These are phyloP conservation scores for Ogataea degrootiae DNA, from an alignment of 805 yeast species.

Conservation along the genomic window DNA sequence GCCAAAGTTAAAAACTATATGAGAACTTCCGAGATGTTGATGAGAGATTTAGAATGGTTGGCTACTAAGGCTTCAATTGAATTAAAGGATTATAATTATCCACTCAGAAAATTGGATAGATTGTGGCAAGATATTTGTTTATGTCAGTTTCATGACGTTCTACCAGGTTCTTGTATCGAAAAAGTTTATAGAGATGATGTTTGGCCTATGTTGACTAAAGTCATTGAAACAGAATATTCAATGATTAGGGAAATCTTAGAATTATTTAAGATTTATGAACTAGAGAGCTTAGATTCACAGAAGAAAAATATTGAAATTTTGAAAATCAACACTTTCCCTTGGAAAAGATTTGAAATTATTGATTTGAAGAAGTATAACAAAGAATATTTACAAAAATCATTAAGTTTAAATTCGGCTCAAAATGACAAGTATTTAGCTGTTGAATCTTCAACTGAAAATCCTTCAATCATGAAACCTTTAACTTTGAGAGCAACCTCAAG, in stretches of 20 bases:
- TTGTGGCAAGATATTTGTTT: slow-evolving; percentile 87
- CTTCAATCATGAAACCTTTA: slow-evolving; percentile 22
- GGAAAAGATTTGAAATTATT: slow-evolving; percentile 51
- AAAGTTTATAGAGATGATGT: slow-evolving; percentile 89
- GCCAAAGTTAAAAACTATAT: slow-evolving; percentile 79
- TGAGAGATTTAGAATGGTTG: slow-evolving; percentile 82
- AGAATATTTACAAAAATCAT: background rate
- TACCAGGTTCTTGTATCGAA: slow-evolving; percentile 95
- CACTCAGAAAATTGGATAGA: slow-evolving; percentile 57
- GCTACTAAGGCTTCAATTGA: slow-evolving; percentile 71
- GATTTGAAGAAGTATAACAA: slow-evolving; percentile 15
- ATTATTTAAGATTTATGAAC: slow-evolving; percentile 7
- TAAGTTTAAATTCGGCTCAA: slow-evolving; percentile 5
- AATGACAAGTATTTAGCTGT: slow-evolving; percentile 16
- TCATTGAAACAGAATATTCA: slow-evolving; percentile 46
- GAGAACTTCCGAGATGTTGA: slow-evolving; percentile 67
- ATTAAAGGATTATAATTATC: slow-evolving; percentile 57
- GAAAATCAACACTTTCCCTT: slow-evolving; percentile 55
- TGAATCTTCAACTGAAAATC: slow-evolving; percentile 4
- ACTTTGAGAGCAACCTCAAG: background rate
- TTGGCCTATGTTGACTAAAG: slow-evolving; percentile 64
- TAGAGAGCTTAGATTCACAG: slow-evolving; percentile 1
- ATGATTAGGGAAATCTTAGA: slow-evolving; percentile 45
- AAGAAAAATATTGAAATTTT: slow-evolving; percentile 15
- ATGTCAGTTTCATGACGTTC: slow-evolving; percentile 96